These are phyloP conservation scores for Coleophoma crateriformis DNA, from an alignment of 2,329 filamentous ascomycete genomes.

Conservation along the genomic window DNA sequence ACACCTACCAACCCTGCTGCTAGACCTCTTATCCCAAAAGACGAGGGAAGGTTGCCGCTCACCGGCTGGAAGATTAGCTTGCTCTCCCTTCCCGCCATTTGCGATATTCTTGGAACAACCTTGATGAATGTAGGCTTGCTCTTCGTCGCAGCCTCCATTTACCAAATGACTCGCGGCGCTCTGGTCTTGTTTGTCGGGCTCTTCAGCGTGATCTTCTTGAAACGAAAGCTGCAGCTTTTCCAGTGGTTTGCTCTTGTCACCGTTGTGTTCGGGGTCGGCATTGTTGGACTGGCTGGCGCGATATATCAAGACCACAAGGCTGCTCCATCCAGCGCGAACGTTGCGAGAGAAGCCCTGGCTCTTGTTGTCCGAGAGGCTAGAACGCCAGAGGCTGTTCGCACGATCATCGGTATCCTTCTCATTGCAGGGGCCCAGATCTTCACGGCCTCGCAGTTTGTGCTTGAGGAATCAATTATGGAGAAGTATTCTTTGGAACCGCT, in stretches of 20 bases:
- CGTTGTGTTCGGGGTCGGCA: constrained; percentile 79
- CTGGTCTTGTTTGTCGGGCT: constrained; percentile 93
- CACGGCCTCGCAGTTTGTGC: constrained; percentile 91
- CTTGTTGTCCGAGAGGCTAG: constrained; percentile 33
- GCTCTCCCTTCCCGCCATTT: constrained; percentile 80
- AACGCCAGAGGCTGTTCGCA: constrained; percentile 55
- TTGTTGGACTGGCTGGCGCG: constrained; percentile 86
- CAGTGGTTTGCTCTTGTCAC: constrained; percentile 88
- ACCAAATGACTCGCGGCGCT: constrained; percentile 96
- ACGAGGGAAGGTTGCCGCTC: constrained; percentile 55
- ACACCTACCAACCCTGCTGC: constrained; percentile 39
- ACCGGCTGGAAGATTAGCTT: constrained; percentile 66
- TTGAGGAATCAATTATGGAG: constrained; percentile 90
- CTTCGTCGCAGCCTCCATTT: constrained; percentile 92
- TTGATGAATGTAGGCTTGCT: constrained; percentile 95
- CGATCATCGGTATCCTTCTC: constrained; percentile 77
- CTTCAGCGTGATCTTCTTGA: constrained; percentile 89
- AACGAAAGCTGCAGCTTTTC: constrained; percentile 72
- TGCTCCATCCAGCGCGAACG: constrained; percentile 28
- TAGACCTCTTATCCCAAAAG: constrained; percentile 46
- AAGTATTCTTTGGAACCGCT: constrained; percentile 70
- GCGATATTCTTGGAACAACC: constrained; percentile 91
- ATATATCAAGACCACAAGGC: constrained; percentile 60
- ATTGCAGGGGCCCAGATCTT: constrained; percentile 96
- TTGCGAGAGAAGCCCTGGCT: constrained; percentile 34